Base-by-base conservation (phyloP, 108 stramenopile species). In the Cyclotella choctawhatcheeana region DNA sequence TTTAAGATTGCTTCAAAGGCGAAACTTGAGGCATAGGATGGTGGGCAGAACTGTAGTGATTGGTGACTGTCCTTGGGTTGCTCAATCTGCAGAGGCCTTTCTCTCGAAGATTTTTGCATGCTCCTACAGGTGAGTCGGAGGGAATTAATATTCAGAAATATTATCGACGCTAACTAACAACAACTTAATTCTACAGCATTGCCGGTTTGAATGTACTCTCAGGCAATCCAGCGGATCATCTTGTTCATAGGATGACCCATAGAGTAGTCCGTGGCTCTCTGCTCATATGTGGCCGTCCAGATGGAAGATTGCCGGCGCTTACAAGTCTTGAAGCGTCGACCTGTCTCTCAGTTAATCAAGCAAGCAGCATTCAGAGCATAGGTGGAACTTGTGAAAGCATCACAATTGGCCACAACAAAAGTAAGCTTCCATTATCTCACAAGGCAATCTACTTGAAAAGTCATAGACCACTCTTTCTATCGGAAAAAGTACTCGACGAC, bases 11-110 rank as follows among this genome's bases (percentile, higher is more conserved):
- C 18, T 79, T 3, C 74, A 86, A 70, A 54, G 82, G 16, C 77
- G 88, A 13, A 76, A 81, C 44, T 31, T 86, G 14, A 48, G 81
- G 37, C 85, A 86, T 52, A 77, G 88, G 3, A 80, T 85, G 70
- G 88, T 86, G 24, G 84, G 81, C n/a, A 83, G 88, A n/a, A 89
- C 88, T 56, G 79, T 89, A 8, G 88, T 89, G 4, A 47, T 89
- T 22, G 88, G 76, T 22, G 88, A 89, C 61, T 70, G 69, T 25
- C 85, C 88, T 21, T 85, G 83, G 82, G 84, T 89, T 10, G 74
- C 82, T 34, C 85, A 86, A 58, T 37, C 77, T 17, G 82, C 81
- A 0, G 88, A 89, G 21, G 83, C 78, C 0, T 89, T 84, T 67
- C 58, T 85, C 13, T 37, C 77, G 56, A 89, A 89, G 77, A 81